A percentile compares a stretch with the other conserved stretches of the same genome.
These are phyloP conservation scores for Ceriops decandra DNA, from an alignment of 345 rosid genomes.

Conservation along the genomic window DNA sequence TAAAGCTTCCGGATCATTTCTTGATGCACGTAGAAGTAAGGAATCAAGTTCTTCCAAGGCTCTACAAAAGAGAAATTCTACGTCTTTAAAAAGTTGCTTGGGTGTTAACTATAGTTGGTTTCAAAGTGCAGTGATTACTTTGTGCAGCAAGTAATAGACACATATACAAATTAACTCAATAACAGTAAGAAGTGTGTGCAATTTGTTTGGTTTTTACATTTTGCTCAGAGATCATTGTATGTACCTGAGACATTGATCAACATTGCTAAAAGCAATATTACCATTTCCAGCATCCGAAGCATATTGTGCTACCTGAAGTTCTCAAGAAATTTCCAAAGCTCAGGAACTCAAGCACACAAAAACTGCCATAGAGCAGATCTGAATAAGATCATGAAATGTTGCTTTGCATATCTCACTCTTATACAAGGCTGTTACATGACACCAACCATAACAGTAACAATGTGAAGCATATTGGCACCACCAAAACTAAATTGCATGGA, in stretches of 20 bases:
- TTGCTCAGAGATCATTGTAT: neutral
- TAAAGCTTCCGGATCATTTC: conserved; percentile 64
- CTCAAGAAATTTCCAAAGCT: conserved; percentile 37
- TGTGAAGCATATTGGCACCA: neutral
- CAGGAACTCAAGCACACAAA: conserved; percentile 34
- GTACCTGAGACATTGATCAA: conserved; percentile 79
- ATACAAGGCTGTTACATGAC: conserved; percentile 1
- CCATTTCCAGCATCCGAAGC: conserved; percentile 80
- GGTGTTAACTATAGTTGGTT: neutral
- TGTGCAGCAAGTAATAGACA: neutral
- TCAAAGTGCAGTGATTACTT: neutral
- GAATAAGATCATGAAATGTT: conserved; percentile 18
- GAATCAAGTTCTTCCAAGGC: conserved; percentile 77
- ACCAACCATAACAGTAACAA: neutral
- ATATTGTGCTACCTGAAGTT: conserved; percentile 79
- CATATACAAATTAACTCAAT: neutral
- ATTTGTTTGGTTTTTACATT: neutral
- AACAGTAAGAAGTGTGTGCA: neutral
- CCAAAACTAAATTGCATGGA: no score
- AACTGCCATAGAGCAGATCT: conserved; percentile 31
- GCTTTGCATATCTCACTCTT: neutral
- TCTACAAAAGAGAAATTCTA: conserved; percentile 23
- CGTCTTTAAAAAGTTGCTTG: neutral
- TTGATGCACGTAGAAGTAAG: conserved; percentile 63
- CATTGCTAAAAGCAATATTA: conserved; percentile 50